Evolutionary conservation across 1,284 basidiomycete genomes (phyloP), one percentile per base, ranked within the genome.

Genomic region (Puccinia sorghi): DNA sequence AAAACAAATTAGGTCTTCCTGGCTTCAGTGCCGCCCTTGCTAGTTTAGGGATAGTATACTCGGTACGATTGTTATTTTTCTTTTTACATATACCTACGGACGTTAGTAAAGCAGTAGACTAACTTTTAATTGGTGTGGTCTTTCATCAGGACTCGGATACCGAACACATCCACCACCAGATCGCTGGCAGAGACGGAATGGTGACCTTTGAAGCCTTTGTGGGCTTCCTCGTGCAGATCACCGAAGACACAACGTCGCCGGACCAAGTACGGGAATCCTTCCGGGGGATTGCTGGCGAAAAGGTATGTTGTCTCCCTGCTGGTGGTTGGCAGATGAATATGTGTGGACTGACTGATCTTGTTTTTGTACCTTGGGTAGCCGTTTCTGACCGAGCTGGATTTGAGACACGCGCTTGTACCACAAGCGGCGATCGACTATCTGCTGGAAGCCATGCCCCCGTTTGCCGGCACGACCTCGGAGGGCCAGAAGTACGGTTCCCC

Each of bases 181-280:
- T 97, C n/a, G 87, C 90, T 59, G 87, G 89, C 76, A 90, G 91
- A 73, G 96, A 94, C 83, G 94, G 94, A 39, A 91, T 91, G 41
- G 90, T 98, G 50, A 93, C 90, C 0, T 98, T 93, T 84, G 93
- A 97, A 84, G 93, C 94, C 0, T 98, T 97, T 85, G 92, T 97
- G 82, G 93, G 94, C 81, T 90, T 97, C 80, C 85, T 99, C 84
- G 94, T 95, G 66, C 93, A 95, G 67, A 96, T 97, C 81, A 96
- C 90, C 41, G 93, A 98, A 86, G 97, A 98, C 84, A 93, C 96
- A 76, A 95, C 93, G 0, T 92, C 93, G 0, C 89, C 92, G 0
- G 93, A 95, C 76, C 96, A 98, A 84, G 88, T 99, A 80, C 89
- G 93, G 25, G 93, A 95, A 81, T 90, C 95, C 1, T 99, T 99